Evolutionary conservation across 352 stramenopile genomes (phyloP), one percentile per base, ranked within the genome.

Genomic region (Globisporangium takayamanum): DNA sequence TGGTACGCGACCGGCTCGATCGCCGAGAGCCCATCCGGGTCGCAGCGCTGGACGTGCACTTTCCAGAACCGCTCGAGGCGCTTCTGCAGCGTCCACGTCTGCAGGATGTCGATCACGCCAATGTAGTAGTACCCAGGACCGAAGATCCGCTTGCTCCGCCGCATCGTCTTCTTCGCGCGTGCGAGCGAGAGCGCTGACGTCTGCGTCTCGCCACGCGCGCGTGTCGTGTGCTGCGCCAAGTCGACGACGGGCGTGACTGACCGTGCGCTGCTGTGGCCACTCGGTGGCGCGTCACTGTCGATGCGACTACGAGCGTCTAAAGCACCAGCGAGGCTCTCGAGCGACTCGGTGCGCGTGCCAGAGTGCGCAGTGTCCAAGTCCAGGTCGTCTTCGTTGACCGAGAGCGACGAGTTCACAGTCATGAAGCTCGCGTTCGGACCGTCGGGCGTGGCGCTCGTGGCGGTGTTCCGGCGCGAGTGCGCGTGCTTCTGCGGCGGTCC

Each of bases 51-150:
- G 11, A 96, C 52, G 18, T 80, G 56, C 8, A 92, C 84, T 59
- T 97, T 97, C 58, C 72, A 87, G 57, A 91, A 92, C 20, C 84
- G 72, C 70, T 97, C 88, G 5, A 90, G 49, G 26, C 70, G 63
- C 57, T 97, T 97, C 53, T 92, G 63, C 15, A 86, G 69, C 33
- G 82, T 95, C 84, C 84, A 97, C 49, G 83, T 87, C 68, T 97
- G 88, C 44, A 97, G 50, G 48, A 97, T 96, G 64, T 97, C 88
- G 57, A 97, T 97, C 33, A 97, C 74, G 14, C 88, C 88, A 2
- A 97, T 74, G 66, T 95, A 95, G 68, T 96, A 97, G 57, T 88
- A 88, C 14, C 80, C 86, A 0, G 88, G 88, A 0, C 85, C 87
- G 37, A 92, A 90, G 37, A 94, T 76, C 10, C 78, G 75, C 60